Base-by-base conservation (phyloP, 2,329 filamentous ascomycete species). In the Endoconidiophora laricicola region DNA sequence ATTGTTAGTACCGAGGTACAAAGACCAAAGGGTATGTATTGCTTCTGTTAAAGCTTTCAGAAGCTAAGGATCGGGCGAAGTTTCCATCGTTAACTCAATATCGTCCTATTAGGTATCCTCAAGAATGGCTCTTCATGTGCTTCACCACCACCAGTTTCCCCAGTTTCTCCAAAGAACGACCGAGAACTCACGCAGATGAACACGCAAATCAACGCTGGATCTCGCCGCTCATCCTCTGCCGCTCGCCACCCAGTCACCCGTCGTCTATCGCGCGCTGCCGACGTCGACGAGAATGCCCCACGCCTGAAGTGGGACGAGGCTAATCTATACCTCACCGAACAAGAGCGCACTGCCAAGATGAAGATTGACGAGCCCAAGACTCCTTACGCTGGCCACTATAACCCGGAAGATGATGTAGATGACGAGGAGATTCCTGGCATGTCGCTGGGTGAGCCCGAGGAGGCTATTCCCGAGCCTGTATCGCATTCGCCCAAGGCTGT, bases 331-430 rank as follows among this genome's bases (percentile, higher is more conserved):
- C 75, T 98, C 48, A 91, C 91, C 6, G 91, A 98, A 68, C 90
- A 96, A 66, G 86, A 96, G 66, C 88, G 85, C 66, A 86, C 81
- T 53, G 82, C 83, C 55, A 95, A 88, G 53, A 98, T 98, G 91
- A 98, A 96, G 73, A 98, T 98, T 56, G 85, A 87, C 57, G 91
- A 98, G 69, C 91, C 91, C 54, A 98, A 98, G 73, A 98, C 91
- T 6, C 91, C 91, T 3, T 98, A 90, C 63, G 91, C 86, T 36
- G 83, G 82, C 61, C 86, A 87, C 60, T 95, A 95, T 65, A 85
- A 96, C 61, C 87, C 88, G 3, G 64, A 79, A 40, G 86, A 95
- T 60, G 90, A 96, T 56, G 86, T 86, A 47, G 83, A 81, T 33
- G 86, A 91, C 55, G 81, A 94, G 60, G 87, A 95, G 53, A 98